Conservation (phyloP, 768 basidiomycete species). For the Hericium rajendrae region DNA sequence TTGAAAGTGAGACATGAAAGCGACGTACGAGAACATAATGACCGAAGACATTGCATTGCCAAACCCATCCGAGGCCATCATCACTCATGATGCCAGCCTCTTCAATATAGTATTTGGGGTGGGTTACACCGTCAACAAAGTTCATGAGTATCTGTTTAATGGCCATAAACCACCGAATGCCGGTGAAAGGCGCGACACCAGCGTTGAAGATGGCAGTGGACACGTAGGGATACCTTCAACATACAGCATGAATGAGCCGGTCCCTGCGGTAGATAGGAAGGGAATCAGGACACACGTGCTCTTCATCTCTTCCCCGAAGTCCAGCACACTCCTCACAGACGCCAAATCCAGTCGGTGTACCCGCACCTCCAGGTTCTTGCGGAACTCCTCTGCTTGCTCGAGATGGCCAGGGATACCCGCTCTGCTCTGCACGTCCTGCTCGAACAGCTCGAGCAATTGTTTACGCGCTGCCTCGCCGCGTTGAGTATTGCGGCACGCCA, state of each 20-base stretch:
- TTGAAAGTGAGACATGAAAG: neutral
- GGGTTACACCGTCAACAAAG: conserved; percentile 34
- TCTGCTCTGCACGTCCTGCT: conserved; percentile 38
- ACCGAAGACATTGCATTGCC: conserved; percentile 80
- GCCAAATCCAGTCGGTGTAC: conserved; percentile 59
- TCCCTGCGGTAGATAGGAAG: neutral
- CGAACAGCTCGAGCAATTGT: conserved; percentile 44
- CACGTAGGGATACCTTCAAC: conserved; percentile 61
- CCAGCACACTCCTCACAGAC: conserved; percentile 46
- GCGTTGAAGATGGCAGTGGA: conserved; percentile 80
- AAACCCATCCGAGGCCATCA: conserved; percentile 71
- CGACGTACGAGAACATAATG: conserved; percentile 66
- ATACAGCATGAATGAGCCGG: neutral
- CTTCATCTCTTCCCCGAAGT: conserved; percentile 46
- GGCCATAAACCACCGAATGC: conserved; percentile 40
- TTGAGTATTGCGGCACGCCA: conserved; percentile 67
- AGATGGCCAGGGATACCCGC: conserved; percentile 29
- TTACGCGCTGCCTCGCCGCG: conserved; percentile 53
- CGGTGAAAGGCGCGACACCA: conserved; percentile 50
- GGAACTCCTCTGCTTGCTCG: conserved; percentile 48
- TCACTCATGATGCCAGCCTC: conserved; percentile 44
- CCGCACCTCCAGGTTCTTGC: conserved; percentile 48
- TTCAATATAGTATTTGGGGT: conserved; percentile 51
- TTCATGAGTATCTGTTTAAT: conserved; percentile 36
- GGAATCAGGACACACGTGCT: conserved; percentile 35